These are phyloP conservation scores for Microbotryum scabiosae DNA, from an alignment of 1,284 basidiomycete genomes.

Conservation along the genomic window DNA sequence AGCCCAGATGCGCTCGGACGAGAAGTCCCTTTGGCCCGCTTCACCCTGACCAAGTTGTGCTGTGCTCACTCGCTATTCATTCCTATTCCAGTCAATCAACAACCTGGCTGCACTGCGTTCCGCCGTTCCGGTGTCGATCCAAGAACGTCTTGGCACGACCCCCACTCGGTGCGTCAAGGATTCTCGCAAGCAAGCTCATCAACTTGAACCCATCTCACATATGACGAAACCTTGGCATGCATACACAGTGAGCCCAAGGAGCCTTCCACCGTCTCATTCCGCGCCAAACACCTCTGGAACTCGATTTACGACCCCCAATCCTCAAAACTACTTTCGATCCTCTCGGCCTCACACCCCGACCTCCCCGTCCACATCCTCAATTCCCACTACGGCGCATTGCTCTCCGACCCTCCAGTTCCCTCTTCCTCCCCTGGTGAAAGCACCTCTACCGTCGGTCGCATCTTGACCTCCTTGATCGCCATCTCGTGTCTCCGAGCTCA, in stretches of 20 bases:
- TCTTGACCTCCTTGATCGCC: slow-evolving; percentile 78
- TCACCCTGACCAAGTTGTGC: background rate
- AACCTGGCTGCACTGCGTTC: slow-evolving; percentile 65
- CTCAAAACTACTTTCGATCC: slow-evolving; percentile 79
- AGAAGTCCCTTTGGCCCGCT: too few relatives aligned
- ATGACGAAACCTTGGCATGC: background rate
- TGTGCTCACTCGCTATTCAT: slow-evolving; percentile 9
- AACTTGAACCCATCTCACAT: slow-evolving; percentile 7
- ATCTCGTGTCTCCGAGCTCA: slow-evolving; percentile 81
- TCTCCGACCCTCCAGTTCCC: slow-evolving; percentile 59
- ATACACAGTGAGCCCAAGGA: slow-evolving; percentile 1
- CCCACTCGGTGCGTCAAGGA: slow-evolving; percentile 53
- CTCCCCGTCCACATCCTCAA: slow-evolving; percentile 80
- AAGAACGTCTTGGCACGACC: slow-evolving; percentile 54
- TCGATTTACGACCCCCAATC: slow-evolving; percentile 85
- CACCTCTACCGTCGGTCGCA: slow-evolving; percentile 44
- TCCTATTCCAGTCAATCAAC: slow-evolving; percentile 59
- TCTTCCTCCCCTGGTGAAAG: slow-evolving; percentile 39
- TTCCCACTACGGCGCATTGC: slow-evolving; percentile 73
- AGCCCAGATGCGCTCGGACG: too few relatives aligned
- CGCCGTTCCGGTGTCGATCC: slow-evolving; percentile 70
- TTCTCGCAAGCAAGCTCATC: background rate
- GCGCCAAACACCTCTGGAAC: slow-evolving; percentile 58
- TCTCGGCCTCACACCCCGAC: slow-evolving; percentile 63
- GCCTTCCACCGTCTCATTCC: background rate